Conservation (phyloP, 192 early-diverging fungal genomes). For the Backusella macrospora region DNA sequence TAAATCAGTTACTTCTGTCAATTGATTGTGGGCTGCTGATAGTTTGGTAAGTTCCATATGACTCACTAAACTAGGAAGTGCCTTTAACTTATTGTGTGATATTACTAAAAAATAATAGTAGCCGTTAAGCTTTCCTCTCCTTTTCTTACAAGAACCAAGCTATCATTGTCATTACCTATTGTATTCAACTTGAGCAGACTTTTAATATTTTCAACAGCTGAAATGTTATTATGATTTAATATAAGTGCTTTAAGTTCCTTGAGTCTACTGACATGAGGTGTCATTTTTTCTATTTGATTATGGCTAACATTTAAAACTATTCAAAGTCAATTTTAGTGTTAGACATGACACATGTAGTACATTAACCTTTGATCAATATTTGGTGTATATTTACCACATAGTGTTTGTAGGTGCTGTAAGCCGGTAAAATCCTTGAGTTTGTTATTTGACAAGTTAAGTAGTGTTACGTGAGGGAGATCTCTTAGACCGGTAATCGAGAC, state of each 20-base stretch:
- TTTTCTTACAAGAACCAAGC: neutral
- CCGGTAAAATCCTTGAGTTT: conserved; percentile 58
- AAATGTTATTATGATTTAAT: conserved; percentile 76
- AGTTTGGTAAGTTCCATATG: conserved; percentile 74
- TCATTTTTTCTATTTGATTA: conserved; percentile 67
- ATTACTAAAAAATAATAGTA: conserved; percentile 49
- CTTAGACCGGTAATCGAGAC: conserved; percentile 55
- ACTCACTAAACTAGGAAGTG: conserved; percentile 54
- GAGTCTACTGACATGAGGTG: conserved; percentile 54
- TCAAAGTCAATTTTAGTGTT: neutral
- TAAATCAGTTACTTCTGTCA: conserved; percentile 71
- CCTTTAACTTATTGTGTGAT: conserved; percentile 74
- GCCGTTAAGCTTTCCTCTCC: neutral
- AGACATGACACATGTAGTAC: too few species aligned
- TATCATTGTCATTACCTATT: conserved; percentile 47
- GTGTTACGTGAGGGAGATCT: conserved; percentile 58
- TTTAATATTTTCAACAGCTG: conserved; percentile 64
- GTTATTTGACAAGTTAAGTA: conserved; percentile 69
- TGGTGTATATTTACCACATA: conserved; percentile 54
- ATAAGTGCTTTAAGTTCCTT: conserved; percentile 77
- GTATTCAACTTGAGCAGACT: conserved; percentile 66
- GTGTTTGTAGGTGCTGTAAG: conserved; percentile 54
- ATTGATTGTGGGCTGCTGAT: conserved; percentile 72
- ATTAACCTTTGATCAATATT: too few species aligned
- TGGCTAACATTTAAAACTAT: conserved; percentile 70